Evolutionary conservation across 2,329 filamentous ascomycete genomes (phyloP), one percentile per base, ranked within the genome.

Genomic region (Ophiostoma sp.): DNA sequence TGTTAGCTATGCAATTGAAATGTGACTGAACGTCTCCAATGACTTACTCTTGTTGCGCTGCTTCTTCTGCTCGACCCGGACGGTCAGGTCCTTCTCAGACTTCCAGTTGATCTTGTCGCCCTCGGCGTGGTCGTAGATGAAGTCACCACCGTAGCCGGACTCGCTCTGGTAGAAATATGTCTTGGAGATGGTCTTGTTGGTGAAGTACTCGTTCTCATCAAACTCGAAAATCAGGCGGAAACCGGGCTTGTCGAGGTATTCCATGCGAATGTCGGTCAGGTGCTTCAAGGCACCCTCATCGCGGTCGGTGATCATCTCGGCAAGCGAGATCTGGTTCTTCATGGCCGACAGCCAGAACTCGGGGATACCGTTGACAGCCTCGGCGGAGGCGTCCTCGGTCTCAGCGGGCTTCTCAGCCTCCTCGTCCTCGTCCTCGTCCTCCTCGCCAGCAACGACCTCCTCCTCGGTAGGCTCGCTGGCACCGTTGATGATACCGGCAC

Each of bases 301-400:
- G 74, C 93, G 91, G 77, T 98, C 95, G 77, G 95, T 99, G 80
- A 99, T 97, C 88, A 97, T 97, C 83, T 99, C 96, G 70, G 94
- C 93, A 70, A 99, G 89, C 39, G 94, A 96, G 77, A 95, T 88
- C 80, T 97, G 94, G 85, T 99, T 99, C 87, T 99, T 99, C 94
- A 99, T 98, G 76, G 96, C 94, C 73, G 94, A 97, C 68, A 99
- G 86, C 95, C 95, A 99, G 87, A 99, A 99, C 83, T 99, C 95
- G 73, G 95, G 95, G 73, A 99, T 97, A 81, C 95, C 95, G 77
- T 88, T 85, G 74, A 90, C 82, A 70, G 84, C 80, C 73, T 84
- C 81, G 76, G 86, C 83, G 70, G 82, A 79, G 39, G 82, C 80
- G 44, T 82, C 79, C 74, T 89, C 85, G 68, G 84, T 81, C 73